These are phyloP conservation scores for Trametes cingulata DNA, from an alignment of 768 basidiomycete species.

Conservation along the genomic window DNA sequence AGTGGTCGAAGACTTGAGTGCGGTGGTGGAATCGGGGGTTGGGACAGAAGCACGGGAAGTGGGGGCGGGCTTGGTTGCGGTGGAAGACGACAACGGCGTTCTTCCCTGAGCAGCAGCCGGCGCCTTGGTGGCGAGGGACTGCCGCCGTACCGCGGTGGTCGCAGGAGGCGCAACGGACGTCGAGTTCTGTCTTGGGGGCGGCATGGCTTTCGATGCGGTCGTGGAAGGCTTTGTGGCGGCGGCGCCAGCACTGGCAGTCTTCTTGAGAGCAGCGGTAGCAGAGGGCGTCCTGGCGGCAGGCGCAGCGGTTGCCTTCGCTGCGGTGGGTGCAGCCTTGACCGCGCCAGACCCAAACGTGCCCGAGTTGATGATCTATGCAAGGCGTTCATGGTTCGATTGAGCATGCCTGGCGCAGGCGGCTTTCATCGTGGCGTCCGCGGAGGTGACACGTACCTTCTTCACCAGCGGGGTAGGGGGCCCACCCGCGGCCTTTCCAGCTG, in stretches of 20 bases:
- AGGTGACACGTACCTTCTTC: constrained; percentile 59
- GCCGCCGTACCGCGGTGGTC: constrained; percentile 18
- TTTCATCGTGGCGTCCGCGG: background rate
- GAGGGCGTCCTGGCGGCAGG: constrained; percentile 37
- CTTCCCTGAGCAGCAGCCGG: constrained; percentile 10
- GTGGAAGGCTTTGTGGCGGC: constrained; percentile 40
- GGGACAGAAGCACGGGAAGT: constrained; percentile 16
- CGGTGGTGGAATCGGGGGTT: constrained; percentile 23
- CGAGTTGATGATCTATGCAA: constrained; percentile 57
- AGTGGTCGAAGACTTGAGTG: constrained; percentile 21
- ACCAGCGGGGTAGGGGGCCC: constrained; percentile 54
- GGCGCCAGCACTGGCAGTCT: constrained; percentile 41
- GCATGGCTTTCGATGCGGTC: constrained; percentile 24
- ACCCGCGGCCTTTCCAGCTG: constrained; percentile 47
- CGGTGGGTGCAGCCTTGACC: constrained; percentile 45
- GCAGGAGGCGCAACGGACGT: constrained; percentile 26
- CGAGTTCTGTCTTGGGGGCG: constrained; percentile 26
- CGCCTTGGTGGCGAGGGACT: constrained; percentile 15
- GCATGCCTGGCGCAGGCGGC: constrained; percentile 2
- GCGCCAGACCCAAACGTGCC: constrained; percentile 65
- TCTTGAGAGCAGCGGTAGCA: constrained; percentile 38
- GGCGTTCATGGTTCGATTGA: constrained; percentile 7
- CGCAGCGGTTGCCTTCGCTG: constrained; percentile 42
- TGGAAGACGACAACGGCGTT: constrained; percentile 31
- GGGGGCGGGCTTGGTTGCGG: constrained; percentile 20